These are phyloP conservation scores for Aureobasidium sp. DNA, from an alignment of 2,329 filamentous ascomycete genomes.

Conservation along the genomic window DNA sequence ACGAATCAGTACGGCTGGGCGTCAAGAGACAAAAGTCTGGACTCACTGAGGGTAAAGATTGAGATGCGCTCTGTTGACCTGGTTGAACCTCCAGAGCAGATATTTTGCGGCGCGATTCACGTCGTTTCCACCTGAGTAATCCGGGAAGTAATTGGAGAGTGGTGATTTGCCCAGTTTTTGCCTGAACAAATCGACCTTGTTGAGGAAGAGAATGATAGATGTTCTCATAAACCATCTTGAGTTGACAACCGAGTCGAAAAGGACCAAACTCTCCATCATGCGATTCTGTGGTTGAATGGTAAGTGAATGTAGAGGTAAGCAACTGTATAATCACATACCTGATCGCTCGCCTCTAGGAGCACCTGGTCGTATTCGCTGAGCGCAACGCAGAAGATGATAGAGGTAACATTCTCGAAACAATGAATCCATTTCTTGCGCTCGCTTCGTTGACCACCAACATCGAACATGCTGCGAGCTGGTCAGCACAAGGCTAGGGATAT, in stretches of 20 bases:
- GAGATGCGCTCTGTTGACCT: slow-evolving; percentile 91
- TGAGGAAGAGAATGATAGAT: slow-evolving; percentile 96
- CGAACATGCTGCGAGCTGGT: slow-evolving; percentile 73
- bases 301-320: slow-evolving; percentile 15
- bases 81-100: slow-evolving; percentile 95
- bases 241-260: slow-evolving; percentile 98
- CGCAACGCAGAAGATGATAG: slow-evolving; percentile 98
- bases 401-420: slow-evolving; percentile 98
- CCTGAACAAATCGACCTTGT: slow-evolving; percentile 98
- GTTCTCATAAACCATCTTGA: slow-evolving; percentile 99
- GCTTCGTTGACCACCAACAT: slow-evolving; percentile 92
- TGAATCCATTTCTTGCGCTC: slow-evolving; percentile 99
- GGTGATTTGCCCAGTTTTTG: slow-evolving; percentile 86
- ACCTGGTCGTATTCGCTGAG: slow-evolving; percentile 98
- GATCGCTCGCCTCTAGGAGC: slow-evolving; percentile 90
- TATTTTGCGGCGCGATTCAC: slow-evolving; percentile 98
- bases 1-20: slow-evolving; percentile 21
- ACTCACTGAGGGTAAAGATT: slow-evolving; percentile 98
- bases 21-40: slow-evolving; percentile 33
- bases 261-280: slow-evolving; percentile 96
- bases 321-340: slow-evolving; percentile 51
- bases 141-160: slow-evolving; percentile 89
- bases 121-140: slow-evolving; percentile 95
- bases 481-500: slow-evolving; percentile 19
- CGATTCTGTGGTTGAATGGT: slow-evolving; percentile 60